These are phyloP conservation scores for Amyloporia xantha DNA, from an alignment of 768 basidiomycete genomes.

Conservation along the genomic window DNA sequence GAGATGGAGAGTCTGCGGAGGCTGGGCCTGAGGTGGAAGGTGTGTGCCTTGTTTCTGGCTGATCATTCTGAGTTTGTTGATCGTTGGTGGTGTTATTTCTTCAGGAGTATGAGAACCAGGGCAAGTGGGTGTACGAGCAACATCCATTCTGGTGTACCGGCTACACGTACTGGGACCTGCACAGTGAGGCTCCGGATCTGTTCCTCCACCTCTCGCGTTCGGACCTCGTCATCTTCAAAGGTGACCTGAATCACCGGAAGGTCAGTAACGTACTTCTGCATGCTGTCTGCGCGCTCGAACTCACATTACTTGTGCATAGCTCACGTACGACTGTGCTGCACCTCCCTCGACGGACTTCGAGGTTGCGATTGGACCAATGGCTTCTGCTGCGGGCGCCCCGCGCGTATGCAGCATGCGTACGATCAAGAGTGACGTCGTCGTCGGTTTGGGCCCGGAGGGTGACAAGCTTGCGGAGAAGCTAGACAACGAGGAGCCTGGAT, in stretches of 20 bases:
- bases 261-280: constrained; percentile 4
- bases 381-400: constrained; percentile 81
- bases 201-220: constrained; percentile 88
- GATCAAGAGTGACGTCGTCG: constrained; percentile 94
- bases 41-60: constrained; percentile 19
- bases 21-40: constrained; percentile 89
- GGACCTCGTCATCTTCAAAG: constrained; percentile 92
- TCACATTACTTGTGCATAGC: constrained; percentile 10
- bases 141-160: constrained; percentile 97
- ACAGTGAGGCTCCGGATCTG: constrained; percentile 78
- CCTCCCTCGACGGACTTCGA: constrained; percentile 86
- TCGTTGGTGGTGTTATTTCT: neutral
- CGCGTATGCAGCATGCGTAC: constrained; percentile 82
- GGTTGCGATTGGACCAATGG: constrained; percentile 88
- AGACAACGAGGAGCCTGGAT: constrained; percentile 84
- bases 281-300: neutral
- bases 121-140: constrained; percentile 91
- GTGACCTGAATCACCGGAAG: constrained; percentile 90
- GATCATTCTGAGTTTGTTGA: too few relatives aligned
- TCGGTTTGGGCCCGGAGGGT: constrained; percentile 66
- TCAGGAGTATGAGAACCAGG: constrained; percentile 87
- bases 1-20: constrained; percentile 77
- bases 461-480: constrained; percentile 69
- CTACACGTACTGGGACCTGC: constrained; percentile 88
- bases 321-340: constrained; percentile 82